A percentile compares a stretch with the other conserved stretches of the same genome.
These are phyloP conservation scores for Cucurbita ficifolia DNA, from an alignment of 306 rosid genomes.

Conservation along the genomic window DNA sequence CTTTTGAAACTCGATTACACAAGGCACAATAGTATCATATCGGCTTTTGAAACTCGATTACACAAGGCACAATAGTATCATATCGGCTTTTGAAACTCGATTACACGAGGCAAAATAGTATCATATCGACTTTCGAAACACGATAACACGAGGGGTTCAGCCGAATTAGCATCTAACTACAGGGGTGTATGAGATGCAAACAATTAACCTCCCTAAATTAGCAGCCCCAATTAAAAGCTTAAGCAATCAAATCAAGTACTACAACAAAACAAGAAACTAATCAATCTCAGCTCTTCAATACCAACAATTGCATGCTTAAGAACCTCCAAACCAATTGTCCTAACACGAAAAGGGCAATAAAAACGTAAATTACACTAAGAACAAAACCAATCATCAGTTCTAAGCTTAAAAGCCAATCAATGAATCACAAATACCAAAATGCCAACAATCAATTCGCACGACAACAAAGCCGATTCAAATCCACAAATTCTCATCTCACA, in stretches of 20 bases:
- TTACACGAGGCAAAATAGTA: background rate
- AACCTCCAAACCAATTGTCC: background rate
- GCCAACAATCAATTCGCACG: background rate
- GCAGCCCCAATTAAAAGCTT: background rate
- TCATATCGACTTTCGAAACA: background rate
- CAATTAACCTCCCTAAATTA: background rate
- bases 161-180: background rate
- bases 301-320: background rate
- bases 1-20: background rate
- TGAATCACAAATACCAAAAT: background rate
- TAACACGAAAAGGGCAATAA: background rate
- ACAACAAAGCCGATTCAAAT: background rate
- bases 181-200: background rate
- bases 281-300: background rate
- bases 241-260: background rate
- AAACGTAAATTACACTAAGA: background rate
- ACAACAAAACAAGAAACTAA: background rate
- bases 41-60: background rate
- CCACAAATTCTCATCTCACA: background rate
- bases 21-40: background rate
- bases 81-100: background rate
- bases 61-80: background rate
- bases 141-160: background rate
- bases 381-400: background rate
- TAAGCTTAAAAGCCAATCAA: background rate